Conservation (phyloP, 805 yeast genomes). For the Myxozyma kluyveri region DNA sequence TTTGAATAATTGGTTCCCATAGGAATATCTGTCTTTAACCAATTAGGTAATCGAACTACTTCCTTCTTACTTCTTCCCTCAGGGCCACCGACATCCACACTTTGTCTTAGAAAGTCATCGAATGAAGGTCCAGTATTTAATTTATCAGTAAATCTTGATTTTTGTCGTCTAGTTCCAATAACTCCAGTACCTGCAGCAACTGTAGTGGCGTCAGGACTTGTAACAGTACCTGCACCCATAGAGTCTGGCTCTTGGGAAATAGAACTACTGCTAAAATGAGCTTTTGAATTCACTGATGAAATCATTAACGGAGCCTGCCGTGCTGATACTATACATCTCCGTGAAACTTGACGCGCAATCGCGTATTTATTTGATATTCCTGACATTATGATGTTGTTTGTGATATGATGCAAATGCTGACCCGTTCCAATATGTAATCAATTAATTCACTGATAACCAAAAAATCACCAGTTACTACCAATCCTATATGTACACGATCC, state of each 20-base stretch:
- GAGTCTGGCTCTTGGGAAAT: background rate
- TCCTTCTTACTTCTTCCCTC: conserved; percentile 10
- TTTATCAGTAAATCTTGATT: conserved; percentile 62
- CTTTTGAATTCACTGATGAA: background rate
- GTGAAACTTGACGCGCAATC: no score
- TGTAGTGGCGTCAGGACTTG: no score
- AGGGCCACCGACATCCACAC: conserved; percentile 7
- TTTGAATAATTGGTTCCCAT: conserved; percentile 81
- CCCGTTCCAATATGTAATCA: no score
- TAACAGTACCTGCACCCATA: background rate
- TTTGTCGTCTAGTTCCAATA: conserved; percentile 9
- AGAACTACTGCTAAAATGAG: background rate
- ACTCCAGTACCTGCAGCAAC: no score
- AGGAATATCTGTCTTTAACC: conserved; percentile 97
- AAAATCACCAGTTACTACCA: no score
- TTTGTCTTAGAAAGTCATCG: conserved; percentile 67
- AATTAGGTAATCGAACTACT: conserved; percentile 63
- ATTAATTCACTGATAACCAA: no score
- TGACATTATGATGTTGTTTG: no score
- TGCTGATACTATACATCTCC: no score
- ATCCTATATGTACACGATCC: no score
- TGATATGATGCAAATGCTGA: no score
- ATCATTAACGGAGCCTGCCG: no score
- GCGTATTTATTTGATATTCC: no score
- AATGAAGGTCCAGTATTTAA: conserved; percentile 86